Evolutionary conservation across 2,329 filamentous ascomycete genomes (phyloP), one percentile per base, ranked within the genome.

Genomic region (Sodiomyces alkalinus): DNA sequence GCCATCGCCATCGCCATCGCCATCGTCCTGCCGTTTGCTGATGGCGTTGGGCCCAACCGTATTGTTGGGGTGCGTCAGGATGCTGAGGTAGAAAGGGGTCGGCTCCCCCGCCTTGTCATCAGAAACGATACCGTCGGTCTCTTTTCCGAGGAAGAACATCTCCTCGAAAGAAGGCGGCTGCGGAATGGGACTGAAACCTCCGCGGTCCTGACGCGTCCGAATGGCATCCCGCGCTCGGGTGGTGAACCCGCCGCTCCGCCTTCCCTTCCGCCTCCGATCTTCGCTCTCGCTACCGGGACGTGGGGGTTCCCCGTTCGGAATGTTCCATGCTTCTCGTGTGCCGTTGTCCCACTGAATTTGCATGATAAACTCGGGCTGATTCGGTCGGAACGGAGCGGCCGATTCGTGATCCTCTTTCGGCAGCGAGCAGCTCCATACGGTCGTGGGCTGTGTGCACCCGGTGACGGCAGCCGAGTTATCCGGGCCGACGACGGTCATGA

Each of bases 51-150:
- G 29, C 2, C 45, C 41, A 7, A 48, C 39, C 11, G 48, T 44
- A 18, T 49, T 43, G 26, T 59, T 52, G 11, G 51, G 36, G 1
- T 64, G 60, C 4, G 57, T 49, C 8, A 85, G 55, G 30, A 92
- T 62, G 17, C 74, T 82, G 39, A 93, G 79, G 49, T 78, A 92
- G 51, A 94, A 92, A 0, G 87, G 86, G 0, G 87, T 92, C 7
- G 75, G 67, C 53, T 93, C 86, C 38, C 86, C 86, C 1, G 75
- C 74, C 49, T 87, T 93, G 4, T 74, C 55, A 22, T 66, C 43
- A 0, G 64, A 62, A 9, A 65, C 59, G 35, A 81, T 72, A 0
- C 67, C 64, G 43, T 96, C 87, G 0, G 85, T 92, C 0, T 81
- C 86, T 45, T 85, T 80, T 4, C 86, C 85, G 6, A 94, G 52